Evolutionary conservation across 805 yeast species (phyloP).

Genomic region (Grigorovia yakushimaensis): DNA sequence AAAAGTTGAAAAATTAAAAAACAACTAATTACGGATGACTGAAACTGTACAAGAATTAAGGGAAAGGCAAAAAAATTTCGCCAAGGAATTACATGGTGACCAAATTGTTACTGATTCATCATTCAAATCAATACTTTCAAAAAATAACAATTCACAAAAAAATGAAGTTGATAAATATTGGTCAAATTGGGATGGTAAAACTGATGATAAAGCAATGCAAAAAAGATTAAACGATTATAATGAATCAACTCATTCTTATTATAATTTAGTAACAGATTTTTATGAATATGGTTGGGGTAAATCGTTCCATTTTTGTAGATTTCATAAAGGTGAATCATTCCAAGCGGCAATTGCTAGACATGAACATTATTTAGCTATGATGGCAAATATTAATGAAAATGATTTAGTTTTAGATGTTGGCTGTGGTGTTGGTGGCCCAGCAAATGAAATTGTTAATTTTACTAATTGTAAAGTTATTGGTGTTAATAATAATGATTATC

Average conservation of each 20-base stretch:
- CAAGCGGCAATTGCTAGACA: constrained; percentile 93
- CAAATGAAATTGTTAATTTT: constrained; percentile 88
- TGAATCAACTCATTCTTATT: constrained; percentile 86
- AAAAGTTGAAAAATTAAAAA: too few species aligned
- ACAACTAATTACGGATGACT: not conserved
- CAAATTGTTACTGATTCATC: constrained; percentile 59
- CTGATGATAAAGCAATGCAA: constrained; percentile 60
- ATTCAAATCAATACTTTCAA: constrained; percentile 56
- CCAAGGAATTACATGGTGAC: constrained; percentile 80
- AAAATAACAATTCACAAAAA: constrained; percentile 68
- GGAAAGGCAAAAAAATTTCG: constrained; percentile 46
- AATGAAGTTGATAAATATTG: constrained; percentile 85
- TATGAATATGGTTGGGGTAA: constrained; percentile 99
- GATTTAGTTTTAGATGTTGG: constrained; percentile 95
- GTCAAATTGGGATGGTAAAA: constrained; percentile 95
- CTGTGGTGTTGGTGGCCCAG: constrained; percentile 99
- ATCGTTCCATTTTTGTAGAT: constrained; percentile 93
- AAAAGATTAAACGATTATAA: constrained; percentile 77
- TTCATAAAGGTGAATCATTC: constrained; percentile 88
- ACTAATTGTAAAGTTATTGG: constrained; percentile 83
- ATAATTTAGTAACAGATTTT: constrained; percentile 93
- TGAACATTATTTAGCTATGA: constrained; percentile 86
- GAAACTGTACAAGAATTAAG: constrained; percentile 19
- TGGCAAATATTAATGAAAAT: constrained; percentile 67
- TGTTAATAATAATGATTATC: constrained; percentile 93